Percentiles rank a stretch among this genome's conserved stretches.
Evolutionary conservation across 305 asterid genomes (phyloP).

Genomic region (Rubia tinctorum): DNA sequence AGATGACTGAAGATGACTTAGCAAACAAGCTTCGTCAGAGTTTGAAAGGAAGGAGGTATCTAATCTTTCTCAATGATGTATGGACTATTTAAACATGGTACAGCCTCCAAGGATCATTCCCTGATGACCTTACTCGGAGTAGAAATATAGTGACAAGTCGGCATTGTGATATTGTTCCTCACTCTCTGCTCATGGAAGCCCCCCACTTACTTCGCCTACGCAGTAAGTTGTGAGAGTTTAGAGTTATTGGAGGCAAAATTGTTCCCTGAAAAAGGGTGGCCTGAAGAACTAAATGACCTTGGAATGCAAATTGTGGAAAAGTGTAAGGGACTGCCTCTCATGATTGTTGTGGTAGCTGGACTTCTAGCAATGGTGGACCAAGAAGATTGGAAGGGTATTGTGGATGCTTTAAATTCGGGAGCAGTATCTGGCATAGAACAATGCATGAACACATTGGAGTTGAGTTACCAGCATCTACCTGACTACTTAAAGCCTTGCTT

Average conservation of each 20-base stretch:
- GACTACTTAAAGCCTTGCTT: background rate
- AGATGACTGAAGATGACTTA: background rate
- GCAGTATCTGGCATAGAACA: background rate
- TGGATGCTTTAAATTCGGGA: background rate
- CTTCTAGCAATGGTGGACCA: background rate
- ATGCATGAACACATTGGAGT: constrained; percentile 4
- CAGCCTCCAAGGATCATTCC: background rate
- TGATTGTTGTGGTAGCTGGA: background rate
- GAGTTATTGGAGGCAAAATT: background rate
- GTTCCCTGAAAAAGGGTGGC: background rate
- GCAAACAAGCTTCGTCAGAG: background rate
- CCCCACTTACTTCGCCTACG: background rate
- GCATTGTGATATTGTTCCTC: background rate
- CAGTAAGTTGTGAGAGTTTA: background rate
- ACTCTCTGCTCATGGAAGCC: background rate
- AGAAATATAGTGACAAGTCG: background rate
- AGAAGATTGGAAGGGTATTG: background rate
- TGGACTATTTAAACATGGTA: background rate
- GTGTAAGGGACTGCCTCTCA: background rate
- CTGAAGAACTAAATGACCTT: background rate
- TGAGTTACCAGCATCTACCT: constrained; percentile 1
- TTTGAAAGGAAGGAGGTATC: background rate
- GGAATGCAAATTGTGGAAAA: constrained; percentile 1
- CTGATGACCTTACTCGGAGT: background rate
- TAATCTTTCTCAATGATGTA: background rate